Percentiles rank a stretch among this genome's conserved stretches.
Conservation (phyloP, 768 basidiomycete genomes). For the Astraeus odoratus region DNA sequence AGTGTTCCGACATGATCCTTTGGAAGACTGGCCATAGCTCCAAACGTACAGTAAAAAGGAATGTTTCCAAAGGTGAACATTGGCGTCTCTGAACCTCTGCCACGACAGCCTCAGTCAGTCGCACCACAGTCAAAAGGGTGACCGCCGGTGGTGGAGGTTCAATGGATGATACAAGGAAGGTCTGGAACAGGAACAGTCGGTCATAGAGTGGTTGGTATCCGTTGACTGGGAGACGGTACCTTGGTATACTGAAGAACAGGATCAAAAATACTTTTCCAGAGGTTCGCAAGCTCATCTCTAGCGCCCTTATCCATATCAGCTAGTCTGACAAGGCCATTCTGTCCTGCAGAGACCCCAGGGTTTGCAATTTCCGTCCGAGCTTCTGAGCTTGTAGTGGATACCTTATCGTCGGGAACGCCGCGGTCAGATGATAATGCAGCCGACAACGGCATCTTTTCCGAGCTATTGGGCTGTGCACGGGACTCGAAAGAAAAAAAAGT, state of each 20-base stretch:
- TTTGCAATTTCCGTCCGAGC: constrained; percentile 30
- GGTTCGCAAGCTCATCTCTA: constrained; percentile 47
- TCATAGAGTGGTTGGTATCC: neutral
- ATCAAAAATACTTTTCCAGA: constrained; percentile 93
- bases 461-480: constrained; percentile 28
- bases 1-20: constrained; percentile 77
- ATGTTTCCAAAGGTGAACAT: constrained; percentile 75
- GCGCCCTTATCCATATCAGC: constrained; percentile 48
- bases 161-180: constrained; percentile 60
- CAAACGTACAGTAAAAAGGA: constrained; percentile 73
- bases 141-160: constrained; percentile 70
- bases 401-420: constrained; percentile 31
- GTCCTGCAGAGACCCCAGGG: constrained; percentile 19
- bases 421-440: constrained; percentile 35
- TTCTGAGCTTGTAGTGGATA: constrained; percentile 47
- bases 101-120: constrained; percentile 77
- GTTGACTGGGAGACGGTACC: constrained; percentile 30
- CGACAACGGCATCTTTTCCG: constrained; percentile 31
- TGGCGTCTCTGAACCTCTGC: constrained; percentile 68
- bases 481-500: constrained; percentile 62
- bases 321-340: constrained; percentile 20
- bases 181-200: no score
- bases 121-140: constrained; percentile 85
- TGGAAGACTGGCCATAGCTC: constrained; percentile 94
- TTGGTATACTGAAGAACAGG: constrained; percentile 84